Conservation (phyloP, 2,329 filamentous ascomycete genomes). For the Xylariaceae sp. region DNA sequence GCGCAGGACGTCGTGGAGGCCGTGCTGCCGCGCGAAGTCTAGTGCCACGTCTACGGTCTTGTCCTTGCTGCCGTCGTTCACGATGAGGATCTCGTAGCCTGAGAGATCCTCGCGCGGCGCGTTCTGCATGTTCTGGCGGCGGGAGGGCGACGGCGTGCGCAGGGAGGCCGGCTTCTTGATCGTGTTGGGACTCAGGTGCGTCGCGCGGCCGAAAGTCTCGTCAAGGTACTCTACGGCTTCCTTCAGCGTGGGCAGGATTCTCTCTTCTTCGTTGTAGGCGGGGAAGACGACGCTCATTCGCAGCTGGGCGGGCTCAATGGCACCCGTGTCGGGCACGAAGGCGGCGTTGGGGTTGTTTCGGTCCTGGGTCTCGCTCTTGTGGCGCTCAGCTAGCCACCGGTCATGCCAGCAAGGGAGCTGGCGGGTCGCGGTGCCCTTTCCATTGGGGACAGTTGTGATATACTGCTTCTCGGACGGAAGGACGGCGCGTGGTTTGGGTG, state of each 20-base stretch:
- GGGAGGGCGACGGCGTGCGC: conserved; percentile 26
- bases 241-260: conserved; percentile 78
- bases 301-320: conserved; percentile 72
- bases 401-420: conserved; percentile 87
- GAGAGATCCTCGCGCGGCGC: conserved; percentile 31
- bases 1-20: conserved; percentile 73
- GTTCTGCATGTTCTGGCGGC: conserved; percentile 32
- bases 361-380: conserved; percentile 39
- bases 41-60: conserved; percentile 75
- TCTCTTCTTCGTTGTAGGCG: conserved; percentile 88
- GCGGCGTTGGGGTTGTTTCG: conserved; percentile 33
- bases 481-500: conserved; percentile 73
- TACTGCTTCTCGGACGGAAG: conserved; percentile 80
- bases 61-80: conserved; percentile 87
- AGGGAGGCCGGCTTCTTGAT: conserved; percentile 25
- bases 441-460: conserved; percentile 66
- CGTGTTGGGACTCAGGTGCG: conserved; percentile 18
- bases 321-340: conserved; percentile 43
- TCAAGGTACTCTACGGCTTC: conserved; percentile 89
- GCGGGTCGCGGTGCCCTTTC: conserved; percentile 44
- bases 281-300: conserved; percentile 90
- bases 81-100: conserved; percentile 89
- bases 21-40: conserved; percentile 69
- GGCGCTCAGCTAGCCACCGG: conserved; percentile 60
- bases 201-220: conserved; percentile 60